Evolutionary conservation across 768 basidiomycete genomes (phyloP), one percentile per base, ranked within the genome.

Genomic region (Tylopilus felleus): DNA sequence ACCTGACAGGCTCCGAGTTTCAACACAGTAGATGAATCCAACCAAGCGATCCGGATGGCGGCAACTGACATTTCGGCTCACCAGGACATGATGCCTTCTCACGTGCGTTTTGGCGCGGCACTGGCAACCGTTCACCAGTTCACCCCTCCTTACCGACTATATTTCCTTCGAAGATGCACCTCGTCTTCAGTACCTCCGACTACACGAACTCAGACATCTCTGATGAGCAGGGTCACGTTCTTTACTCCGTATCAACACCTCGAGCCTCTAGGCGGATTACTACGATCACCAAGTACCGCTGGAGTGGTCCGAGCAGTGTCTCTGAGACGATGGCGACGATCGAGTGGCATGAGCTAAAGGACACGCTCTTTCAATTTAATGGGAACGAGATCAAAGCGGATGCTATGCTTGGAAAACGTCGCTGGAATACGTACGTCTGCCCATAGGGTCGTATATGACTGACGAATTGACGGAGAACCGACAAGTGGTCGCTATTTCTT

Each of bases 311-410:
- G 16, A 53, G 41, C 19, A 53, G 55, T 23, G 60, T 60, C 19
- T 43, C 64, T 6, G 63, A 61, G 19, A 66, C 60, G 25, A 62
- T 76, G 51, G 75, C 66, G n/a, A 63, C 63, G 22, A 71, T 75
- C 16, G 68, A 74, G 35, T 74, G 71, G 68, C 69, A 66, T 16
- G 21, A 49, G 8, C 4, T 72, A 33, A 60, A 60, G 46, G 60
- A 61, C 0, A 64, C 70, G 5, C 59, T 61, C 13, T 52, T 77
- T 44, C 60, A 47, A 21, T 73, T 71, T 45, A 66, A 65, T 5
- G 74, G 65, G 3, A 33, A 66, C 8, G 70, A 70, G 33, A 52
- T 64, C 14, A 44, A 66, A 23, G 63, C 68, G 8, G 59, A 59
- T 9, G 47, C 40, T 0, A 70, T 68, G 60, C 52, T 66, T 22